phyloP scores from a whole-genome alignment of 805 yeast genomes.

The Candida parachauliodes region DNA sequence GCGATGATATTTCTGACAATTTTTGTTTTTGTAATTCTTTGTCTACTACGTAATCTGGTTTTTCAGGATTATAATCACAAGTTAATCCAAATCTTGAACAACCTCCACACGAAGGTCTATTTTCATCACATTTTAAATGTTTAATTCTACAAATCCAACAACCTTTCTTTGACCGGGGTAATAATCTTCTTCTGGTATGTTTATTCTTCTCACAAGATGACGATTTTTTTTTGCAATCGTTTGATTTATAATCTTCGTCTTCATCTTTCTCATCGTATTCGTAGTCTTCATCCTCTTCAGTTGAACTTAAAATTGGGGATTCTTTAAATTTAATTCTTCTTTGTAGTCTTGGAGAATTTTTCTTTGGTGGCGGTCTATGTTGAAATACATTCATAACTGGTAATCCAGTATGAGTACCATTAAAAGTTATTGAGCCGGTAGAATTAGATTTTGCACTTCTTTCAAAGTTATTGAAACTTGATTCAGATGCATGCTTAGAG shows the following conservation, averaged over 20 bases:
- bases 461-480: conserved; percentile 9
- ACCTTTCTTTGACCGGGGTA: conserved; percentile 41
- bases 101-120: conserved; percentile 33
- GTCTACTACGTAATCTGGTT: conserved; percentile 38
- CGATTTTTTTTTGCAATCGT: no score
- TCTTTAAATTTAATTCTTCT: not conserved
- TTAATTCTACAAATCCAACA: conserved; percentile 47
- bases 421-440: not conserved
- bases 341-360: not conserved
- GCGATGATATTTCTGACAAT: conserved; percentile 26
- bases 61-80: conserved; percentile 38
- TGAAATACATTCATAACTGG: conserved; percentile 23
- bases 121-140: conserved; percentile 43
- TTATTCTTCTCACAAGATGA: conserved; percentile 19
- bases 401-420: conserved; percentile 1
- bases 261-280: conserved; percentile 1
- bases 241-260: conserved; percentile 1
- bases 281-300: not conserved
- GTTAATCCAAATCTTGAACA: conserved; percentile 38
- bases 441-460: not conserved
- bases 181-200: conserved; percentile 35
- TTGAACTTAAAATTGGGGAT: not conserved
- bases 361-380: conserved; percentile 16
- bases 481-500: conserved; percentile 8
- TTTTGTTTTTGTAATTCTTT: conserved; percentile 31